Percentiles rank a stretch among this genome's conserved stretches.
These are phyloP conservation scores for Allium fistulosum DNA, from an alignment of 106 monocot genomes.

Conservation along the genomic window DNA sequence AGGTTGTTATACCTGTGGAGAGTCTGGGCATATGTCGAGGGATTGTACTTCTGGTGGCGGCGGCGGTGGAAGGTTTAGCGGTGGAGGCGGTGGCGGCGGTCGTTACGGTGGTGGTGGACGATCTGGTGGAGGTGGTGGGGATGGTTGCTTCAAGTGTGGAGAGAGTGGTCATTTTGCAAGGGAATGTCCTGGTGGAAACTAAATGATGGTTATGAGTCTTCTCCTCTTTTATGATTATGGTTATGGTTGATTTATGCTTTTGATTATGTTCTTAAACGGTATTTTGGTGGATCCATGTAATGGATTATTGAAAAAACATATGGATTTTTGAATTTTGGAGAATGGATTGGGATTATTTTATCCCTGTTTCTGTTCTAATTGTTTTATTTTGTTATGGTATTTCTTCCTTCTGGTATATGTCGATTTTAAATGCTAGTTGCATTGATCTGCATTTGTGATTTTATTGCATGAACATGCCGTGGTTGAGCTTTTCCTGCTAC, in stretches of 20 bases:
- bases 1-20: constrained; percentile 13
- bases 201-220: background rate
- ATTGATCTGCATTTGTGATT: too few species aligned
- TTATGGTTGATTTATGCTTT: background rate
- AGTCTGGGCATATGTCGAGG: background rate
- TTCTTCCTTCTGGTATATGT: too few species aligned
- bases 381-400: too few species aligned
- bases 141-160: constrained; percentile 16
- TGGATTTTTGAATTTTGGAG: too few species aligned
- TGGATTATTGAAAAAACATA: too few species aligned
- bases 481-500: too few species aligned
- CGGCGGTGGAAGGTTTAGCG: constrained; percentile 8
- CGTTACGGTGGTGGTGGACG: constrained; percentile 5
- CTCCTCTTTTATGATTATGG: background rate
- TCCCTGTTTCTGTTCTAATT: too few species aligned
- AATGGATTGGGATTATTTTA: too few species aligned
- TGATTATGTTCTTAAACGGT: background rate
- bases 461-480: too few species aligned
- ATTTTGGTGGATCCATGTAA: too few species aligned
- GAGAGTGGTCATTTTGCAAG: constrained; percentile 20
- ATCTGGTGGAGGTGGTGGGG: constrained; percentile 8
- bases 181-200: constrained; percentile 11
- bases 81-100: constrained; percentile 10
- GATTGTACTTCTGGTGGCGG: background rate
- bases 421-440: too few species aligned